A percentile compares a stretch with the other conserved stretches of the same genome.
Conservation (phyloP, 345 rosid species). For the Citrus sp. region DNA sequence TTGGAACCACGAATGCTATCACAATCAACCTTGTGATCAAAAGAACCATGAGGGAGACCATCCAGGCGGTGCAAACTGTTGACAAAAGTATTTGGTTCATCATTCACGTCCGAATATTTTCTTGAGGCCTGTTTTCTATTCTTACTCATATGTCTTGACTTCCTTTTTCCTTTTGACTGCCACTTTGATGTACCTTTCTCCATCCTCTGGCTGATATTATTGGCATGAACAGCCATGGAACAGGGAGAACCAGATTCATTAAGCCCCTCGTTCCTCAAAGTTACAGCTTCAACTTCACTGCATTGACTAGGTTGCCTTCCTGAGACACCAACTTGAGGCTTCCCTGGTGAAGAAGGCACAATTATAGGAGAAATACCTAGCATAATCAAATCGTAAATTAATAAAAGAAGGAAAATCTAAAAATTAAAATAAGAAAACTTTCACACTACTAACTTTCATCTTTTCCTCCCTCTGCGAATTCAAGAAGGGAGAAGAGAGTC, state of each 20-base stretch:
- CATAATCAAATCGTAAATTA: slow-evolving; percentile 14
- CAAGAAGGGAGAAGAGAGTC: neutral
- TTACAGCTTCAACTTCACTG: slow-evolving; percentile 39
- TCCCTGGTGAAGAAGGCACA: slow-evolving; percentile 33
- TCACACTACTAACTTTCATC: neutral
- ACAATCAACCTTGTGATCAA: slow-evolving; percentile 33
- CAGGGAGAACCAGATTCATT: slow-evolving; percentile 42
- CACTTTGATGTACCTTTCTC: slow-evolving; percentile 78
- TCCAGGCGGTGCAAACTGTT: slow-evolving; percentile 29
- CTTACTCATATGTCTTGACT: slow-evolving; percentile 70
- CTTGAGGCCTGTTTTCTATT: slow-evolving; percentile 53
- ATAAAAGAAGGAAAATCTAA: neutral
- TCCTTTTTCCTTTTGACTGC: slow-evolving; percentile 95
- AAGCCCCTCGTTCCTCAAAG: slow-evolving; percentile 39
- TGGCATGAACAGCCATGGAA: slow-evolving; percentile 27
- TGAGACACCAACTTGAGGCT: slow-evolving; percentile 36
- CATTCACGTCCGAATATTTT: slow-evolving; percentile 44
- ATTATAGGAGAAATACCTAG: slow-evolving; percentile 47
- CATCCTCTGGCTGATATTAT: slow-evolving; percentile 43
- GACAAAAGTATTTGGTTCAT: slow-evolving; percentile 33
- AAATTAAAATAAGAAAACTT: neutral
- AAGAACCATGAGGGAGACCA: slow-evolving; percentile 31
- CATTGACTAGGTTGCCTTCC: slow-evolving; percentile 46
- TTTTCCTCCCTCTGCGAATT: neutral
- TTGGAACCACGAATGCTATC: slow-evolving; percentile 23